phyloP scores from a whole-genome alignment of 345 rosid genomes.

The Eucalyptus pumila region DNA sequence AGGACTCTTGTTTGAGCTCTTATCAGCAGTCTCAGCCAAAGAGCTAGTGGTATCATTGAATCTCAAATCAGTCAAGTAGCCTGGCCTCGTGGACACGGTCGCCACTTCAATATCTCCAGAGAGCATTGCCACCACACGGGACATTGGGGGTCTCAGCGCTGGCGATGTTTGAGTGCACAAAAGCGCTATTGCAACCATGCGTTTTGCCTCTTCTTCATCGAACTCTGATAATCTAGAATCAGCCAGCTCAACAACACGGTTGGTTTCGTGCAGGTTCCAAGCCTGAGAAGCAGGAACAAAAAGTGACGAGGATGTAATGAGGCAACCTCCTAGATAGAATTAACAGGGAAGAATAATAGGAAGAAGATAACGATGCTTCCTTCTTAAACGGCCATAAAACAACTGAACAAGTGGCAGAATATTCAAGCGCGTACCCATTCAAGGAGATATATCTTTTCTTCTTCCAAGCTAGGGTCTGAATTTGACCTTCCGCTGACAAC shows the following conservation, averaged over 20 bases:
- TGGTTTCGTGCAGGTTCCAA: conserved; percentile 41
- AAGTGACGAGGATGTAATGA: not conserved
- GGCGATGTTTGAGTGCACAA: conserved; percentile 56
- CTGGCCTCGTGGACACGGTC: conserved; percentile 20
- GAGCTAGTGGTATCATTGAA: conserved; percentile 21
- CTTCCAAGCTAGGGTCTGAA: conserved; percentile 25
- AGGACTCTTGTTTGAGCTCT: not conserved
- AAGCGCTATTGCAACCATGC: conserved; percentile 39
- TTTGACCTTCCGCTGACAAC: conserved; percentile 57
- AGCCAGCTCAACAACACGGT: conserved; percentile 19
- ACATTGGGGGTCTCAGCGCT: conserved; percentile 47
- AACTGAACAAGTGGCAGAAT: not conserved
- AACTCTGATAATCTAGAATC: conserved; percentile 23
- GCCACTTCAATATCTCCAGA: conserved; percentile 55
- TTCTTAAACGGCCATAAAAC: not conserved
- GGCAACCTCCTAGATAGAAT: not conserved
- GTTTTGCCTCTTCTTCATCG: conserved; percentile 26
- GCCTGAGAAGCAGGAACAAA: conserved; percentile 14
- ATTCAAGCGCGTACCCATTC: conserved; percentile 31
- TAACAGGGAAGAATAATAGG: not conserved
- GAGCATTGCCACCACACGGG: conserved; percentile 55
- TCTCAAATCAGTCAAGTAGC: conserved; percentile 50
- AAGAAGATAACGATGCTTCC: not conserved
- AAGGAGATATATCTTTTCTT: conserved; percentile 47
- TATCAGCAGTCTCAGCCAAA: not conserved